phyloP scores from a whole-genome alignment of 495 filamentous ascomycete genomes.

The Penicillium macrosclerotiorum region DNA sequence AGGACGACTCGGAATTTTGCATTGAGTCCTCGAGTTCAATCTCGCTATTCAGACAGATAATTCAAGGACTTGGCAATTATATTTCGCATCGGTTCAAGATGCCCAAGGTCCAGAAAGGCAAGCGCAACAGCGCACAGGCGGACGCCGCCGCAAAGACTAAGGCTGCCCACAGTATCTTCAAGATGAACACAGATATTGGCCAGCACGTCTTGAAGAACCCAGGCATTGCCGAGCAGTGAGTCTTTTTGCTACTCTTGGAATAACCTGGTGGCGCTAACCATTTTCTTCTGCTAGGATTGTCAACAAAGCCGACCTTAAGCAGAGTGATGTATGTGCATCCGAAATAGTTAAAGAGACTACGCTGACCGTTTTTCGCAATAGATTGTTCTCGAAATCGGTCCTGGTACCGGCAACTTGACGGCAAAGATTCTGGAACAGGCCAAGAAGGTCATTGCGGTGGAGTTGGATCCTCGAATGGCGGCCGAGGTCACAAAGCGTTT shows the following conservation, averaged over 20 bases:
- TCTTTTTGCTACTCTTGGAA: too few species aligned
- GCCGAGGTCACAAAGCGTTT: conserved; percentile 94
- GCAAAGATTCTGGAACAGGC: conserved; percentile 84
- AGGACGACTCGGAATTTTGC: neutral
- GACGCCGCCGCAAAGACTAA: conserved; percentile 48
- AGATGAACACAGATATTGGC: conserved; percentile 78
- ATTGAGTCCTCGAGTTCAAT: neutral
- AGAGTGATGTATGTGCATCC: conserved; percentile 62
- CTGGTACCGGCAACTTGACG: conserved; percentile 85
- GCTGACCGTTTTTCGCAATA: conserved; percentile 19
- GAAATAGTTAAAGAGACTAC: neutral
- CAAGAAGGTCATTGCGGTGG: conserved; percentile 84
- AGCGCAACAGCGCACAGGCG: conserved; percentile 54
- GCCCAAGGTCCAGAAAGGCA: conserved; percentile 47
- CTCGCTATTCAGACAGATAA: too few species aligned
- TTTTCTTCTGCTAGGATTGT: too few species aligned
- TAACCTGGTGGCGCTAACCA: too few species aligned
- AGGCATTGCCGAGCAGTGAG: conserved; percentile 69
- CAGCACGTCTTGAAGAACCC: conserved; percentile 98
- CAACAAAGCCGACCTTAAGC: conserved; percentile 84
- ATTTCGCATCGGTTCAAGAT: conserved; percentile 11
- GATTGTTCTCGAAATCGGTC: conserved; percentile 71
- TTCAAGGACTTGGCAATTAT: neutral
- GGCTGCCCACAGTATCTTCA: conserved; percentile 79
- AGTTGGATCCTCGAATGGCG: conserved; percentile 95